Percentiles rank a stretch among this genome's conserved stretches.
Evolutionary conservation across 331 rosid species (phyloP).

Genomic region (Rhamnella rubrinervis): DNA sequence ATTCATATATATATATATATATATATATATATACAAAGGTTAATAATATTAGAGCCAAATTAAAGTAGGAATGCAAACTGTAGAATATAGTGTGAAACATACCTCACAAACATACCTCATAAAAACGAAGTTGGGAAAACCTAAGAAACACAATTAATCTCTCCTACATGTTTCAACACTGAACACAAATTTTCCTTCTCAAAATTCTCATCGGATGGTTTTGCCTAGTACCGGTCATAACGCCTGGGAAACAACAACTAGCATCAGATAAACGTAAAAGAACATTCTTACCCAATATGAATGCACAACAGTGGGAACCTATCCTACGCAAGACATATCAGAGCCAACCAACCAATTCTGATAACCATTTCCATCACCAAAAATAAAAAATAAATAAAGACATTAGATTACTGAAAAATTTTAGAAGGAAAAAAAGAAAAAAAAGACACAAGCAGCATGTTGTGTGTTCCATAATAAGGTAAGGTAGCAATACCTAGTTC

Average conservation of each 20-base stretch:
- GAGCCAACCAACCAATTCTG: too few relatives aligned
- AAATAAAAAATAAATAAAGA: too few relatives aligned
- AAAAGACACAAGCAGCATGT: too few relatives aligned
- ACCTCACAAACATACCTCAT: conserved; percentile 50
- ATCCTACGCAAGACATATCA: neutral
- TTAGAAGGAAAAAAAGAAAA: too few relatives aligned
- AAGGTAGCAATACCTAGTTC: too few relatives aligned
- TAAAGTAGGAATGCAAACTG: conserved; percentile 15
- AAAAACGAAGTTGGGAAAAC: conserved; percentile 39
- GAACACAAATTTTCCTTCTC: conserved; percentile 38
- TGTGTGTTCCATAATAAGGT: too few relatives aligned
- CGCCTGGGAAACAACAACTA: conserved; percentile 55
- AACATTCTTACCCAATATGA: too few relatives aligned
- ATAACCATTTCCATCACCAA: too few relatives aligned
- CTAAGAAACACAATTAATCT: conserved; percentile 43
- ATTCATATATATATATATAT: too few relatives aligned
- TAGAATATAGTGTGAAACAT: conserved; percentile 31
- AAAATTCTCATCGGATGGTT: conserved; percentile 24
- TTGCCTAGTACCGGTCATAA: conserved; percentile 72
- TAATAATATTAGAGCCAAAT: conserved; percentile 26
- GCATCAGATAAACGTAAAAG: conserved; percentile 22
- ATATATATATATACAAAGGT: too few relatives aligned
- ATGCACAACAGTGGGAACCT: too few relatives aligned
- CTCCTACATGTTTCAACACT: conserved; percentile 46
- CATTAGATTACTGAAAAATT: too few relatives aligned